Percentiles rank a stretch among this genome's conserved stretches.
Conservation (phyloP, 2,329 filamentous ascomycete genomes). For the Penicillium sp. region DNA sequence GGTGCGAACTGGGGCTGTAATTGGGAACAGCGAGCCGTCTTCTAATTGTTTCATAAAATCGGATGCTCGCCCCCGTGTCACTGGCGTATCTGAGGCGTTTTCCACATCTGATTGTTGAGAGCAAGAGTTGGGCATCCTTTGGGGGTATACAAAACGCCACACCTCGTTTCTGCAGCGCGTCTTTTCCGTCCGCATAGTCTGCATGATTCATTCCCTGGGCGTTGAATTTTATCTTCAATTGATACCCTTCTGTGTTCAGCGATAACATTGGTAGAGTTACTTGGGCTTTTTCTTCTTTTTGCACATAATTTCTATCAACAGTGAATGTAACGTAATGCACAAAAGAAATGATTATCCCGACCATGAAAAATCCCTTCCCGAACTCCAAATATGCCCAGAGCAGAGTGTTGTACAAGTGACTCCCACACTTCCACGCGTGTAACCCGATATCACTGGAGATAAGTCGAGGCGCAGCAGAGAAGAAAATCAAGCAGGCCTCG, state of each 20-base stretch:
- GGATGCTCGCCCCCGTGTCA: neutral
- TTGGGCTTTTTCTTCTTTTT: neutral
- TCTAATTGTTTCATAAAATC: neutral
- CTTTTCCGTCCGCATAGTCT: neutral
- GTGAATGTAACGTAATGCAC: neutral
- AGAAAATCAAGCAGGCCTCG: neutral
- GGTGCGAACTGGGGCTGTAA: neutral
- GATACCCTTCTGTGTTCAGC: slow-evolving; percentile 7
- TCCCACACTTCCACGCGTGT: neutral
- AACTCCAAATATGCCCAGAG: slow-evolving; percentile 32
- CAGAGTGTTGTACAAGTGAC: slow-evolving; percentile 30
- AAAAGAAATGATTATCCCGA: neutral
- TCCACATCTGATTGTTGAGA: neutral
- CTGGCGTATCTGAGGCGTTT: slow-evolving; percentile 28
- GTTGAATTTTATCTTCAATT: slow-evolving; percentile 10
- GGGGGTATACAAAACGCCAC: neutral
- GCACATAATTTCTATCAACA: neutral
- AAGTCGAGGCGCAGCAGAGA: neutral
- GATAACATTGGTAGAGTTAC: slow-evolving; percentile 6
- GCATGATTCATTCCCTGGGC: neutral
- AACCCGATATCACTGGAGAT: neutral
- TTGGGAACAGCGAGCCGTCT: neutral
- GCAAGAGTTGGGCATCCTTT: neutral
- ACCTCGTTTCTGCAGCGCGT: neutral
- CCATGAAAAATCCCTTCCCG: slow-evolving; percentile 1